Base-by-base conservation (phyloP, 805 yeast genomes). In the Kluyveromyces lactis region DNA sequence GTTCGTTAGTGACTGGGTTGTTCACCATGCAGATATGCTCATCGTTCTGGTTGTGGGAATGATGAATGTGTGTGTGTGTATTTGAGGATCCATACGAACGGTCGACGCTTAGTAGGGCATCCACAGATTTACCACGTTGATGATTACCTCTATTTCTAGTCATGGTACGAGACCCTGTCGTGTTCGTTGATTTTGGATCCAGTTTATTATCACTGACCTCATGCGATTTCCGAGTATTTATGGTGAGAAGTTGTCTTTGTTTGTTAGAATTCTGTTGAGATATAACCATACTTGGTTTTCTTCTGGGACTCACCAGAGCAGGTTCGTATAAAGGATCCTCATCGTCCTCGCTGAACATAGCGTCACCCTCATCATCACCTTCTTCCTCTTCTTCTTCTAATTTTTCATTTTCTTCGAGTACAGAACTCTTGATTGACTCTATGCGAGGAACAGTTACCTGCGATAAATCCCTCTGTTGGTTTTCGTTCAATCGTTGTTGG, bases 1-100 rank as follows among this genome's bases (percentile, higher is more conserved):
- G 58, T 19, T 55, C 53, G 15, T 46, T 53, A 2, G 60, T 56
- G 7, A 50, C 44, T 11, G 51, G 43, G 42, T 55, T 56, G 12
- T 49, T 44, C 13, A 54, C 43, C 26, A 49, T 41, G 39, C 55
- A 51, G 8, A 52, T 41, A 31, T 43, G 51, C 15, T 45, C 40
- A 31, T 46, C 51, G 18, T 23, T 32, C 5, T 5, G 18, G n/a
- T 18, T 33, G 12, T 38, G 36, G 2, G 30, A 31, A 26, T 32
- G 30, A 11, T 24, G 23, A 7, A 27, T 27, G 32, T 26, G n/a
- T 17, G 26, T n/a, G 33, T 15, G n/a, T 7, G 30, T 7, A 27
- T 27, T 12, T 5, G 30, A 27, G 6, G 7, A n/a, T 11, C 39
- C 2, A 8, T 27, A 13, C 9, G 33, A 27, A 12, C 11, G 11